Base-by-base conservation (phyloP, 768 basidiomycete genomes). In the Scleroderma bovista region DNA sequence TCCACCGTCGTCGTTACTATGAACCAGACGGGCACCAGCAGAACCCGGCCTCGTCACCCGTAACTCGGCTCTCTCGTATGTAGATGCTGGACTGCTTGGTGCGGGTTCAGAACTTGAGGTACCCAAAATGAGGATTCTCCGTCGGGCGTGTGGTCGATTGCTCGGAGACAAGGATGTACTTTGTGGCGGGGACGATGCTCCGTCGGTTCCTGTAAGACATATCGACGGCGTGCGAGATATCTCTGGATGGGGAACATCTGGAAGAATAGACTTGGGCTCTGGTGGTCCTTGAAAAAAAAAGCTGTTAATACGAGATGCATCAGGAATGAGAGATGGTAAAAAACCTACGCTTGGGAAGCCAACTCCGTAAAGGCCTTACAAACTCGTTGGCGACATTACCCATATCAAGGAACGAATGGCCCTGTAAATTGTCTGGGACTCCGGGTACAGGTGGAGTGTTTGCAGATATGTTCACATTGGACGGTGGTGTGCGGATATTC, bases 331-430 rank as follows among this genome's bases (percentile, higher is more conserved):
- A 26, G 17, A 2, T 10, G 17, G 7, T 7, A 29, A 29, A 13
- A 19, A n/a, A 39, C 54, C 29, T 33, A 57, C 56, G 54, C n/a
- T 51, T 56, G 15, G 59, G 61, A 5, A 57, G 6, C 2, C 47
- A 24, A 40, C 57, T 57, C 9, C 44, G 47, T 22, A 19, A 26
- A 9, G 69, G 66, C 13, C 62, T 61, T 12, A 66, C 60, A 19
- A 66, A 58, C 36, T 74, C 65, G n/a, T 67, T 67, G 13, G 69
- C 65, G 15, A 53, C 16, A 20, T 43, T 52, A 6, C 51, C 69
- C 62, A 72, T 64, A 53, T 70, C 68, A 6, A 71, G 55, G 45
- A 71, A 71, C 5, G 68, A 70, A 22, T 61, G 53, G 5, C 46
- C 54, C 12, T 52, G 55, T 23, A 52, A 20, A 31, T 6, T 46